Conservation (phyloP, 306 rosid species). For the Acmispon strigosus region DNA sequence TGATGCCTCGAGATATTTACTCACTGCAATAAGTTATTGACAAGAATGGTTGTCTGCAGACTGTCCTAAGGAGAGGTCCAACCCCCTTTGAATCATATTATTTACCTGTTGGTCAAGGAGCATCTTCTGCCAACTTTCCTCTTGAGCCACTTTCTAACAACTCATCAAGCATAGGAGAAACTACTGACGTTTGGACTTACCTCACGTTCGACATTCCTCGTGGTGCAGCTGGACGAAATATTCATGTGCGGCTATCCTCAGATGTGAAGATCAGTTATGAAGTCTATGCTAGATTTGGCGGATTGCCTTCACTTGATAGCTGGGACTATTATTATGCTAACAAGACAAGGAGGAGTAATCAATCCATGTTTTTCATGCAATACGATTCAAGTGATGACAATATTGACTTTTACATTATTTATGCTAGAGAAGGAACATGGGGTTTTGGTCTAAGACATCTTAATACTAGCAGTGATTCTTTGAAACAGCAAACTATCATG, state of each 20-base stretch:
- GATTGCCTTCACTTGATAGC: conserved; percentile 70
- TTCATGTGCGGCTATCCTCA: conserved; percentile 57
- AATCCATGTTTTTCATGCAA: conserved; percentile 65
- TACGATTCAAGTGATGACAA: conserved; percentile 60
- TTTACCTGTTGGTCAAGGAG: conserved; percentile 61
- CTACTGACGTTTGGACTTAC: conserved; percentile 63
- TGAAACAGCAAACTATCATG: conserved; percentile 54
- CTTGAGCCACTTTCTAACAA: conserved; percentile 63
- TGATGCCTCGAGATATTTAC: conserved; percentile 39
- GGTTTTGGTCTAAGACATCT: conserved; percentile 66
- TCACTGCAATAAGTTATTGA: conserved; percentile 35
- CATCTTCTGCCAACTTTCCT: conserved; percentile 60
- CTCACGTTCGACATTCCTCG: conserved; percentile 69
- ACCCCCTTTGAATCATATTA: conserved; percentile 73
- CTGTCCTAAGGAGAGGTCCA: conserved; percentile 52
- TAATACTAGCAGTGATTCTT: conserved; percentile 27
- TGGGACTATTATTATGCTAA: conserved; percentile 84
- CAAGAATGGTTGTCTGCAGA: conserved; percentile 74
- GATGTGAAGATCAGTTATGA: conserved; percentile 49
- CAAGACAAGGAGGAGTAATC: conserved; percentile 65
- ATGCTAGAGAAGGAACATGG: conserved; percentile 93
- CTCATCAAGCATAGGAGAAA: conserved; percentile 35
- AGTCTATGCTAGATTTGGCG: conserved; percentile 84
- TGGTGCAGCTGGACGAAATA: conserved; percentile 88
- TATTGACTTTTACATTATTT: conserved; percentile 71